Conservation (phyloP, 164 flowering plant genomes). For the Magnolia changhungtana region DNA sequence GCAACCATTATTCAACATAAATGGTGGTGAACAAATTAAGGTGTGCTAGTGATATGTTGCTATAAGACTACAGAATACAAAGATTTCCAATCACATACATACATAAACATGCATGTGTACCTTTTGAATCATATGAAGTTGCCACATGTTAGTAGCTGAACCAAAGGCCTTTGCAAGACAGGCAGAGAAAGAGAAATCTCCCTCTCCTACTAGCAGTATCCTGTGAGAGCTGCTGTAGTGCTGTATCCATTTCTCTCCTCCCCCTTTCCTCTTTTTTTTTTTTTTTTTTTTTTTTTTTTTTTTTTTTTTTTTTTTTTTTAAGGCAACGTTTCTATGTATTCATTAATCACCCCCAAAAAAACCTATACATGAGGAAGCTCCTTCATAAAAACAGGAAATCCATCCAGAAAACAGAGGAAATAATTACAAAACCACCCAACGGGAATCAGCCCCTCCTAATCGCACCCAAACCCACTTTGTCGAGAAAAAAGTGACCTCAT, state of each 20-base stretch:
- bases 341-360: too few species aligned
- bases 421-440: too few species aligned
- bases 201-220: constrained; percentile 33
- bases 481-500: too few species aligned
- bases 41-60: background rate
- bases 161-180: constrained; percentile 25
- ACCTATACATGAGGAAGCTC: too few species aligned
- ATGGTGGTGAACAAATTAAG: background rate
- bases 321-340: too few species aligned
- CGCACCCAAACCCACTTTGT: too few species aligned
- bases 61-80: background rate
- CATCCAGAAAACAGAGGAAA: too few species aligned
- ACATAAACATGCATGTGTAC: background rate
- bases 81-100: too few species aligned
- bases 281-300: too few species aligned
- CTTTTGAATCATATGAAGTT: constrained; percentile 16
- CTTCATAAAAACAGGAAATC: too few species aligned
- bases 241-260: constrained; percentile 8
- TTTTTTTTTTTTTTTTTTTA: too few species aligned
- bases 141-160: constrained; percentile 25
- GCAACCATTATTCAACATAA: background rate
- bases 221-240: constrained; percentile 22
- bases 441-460: too few species aligned
- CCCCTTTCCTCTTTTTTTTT: background rate
- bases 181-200: constrained; percentile 33